A percentile compares a stretch with the other conserved stretches of the same genome.
phyloP scores from a whole-genome alignment of 73 alveolate genomes.

The Paramecium bursaria region DNA sequence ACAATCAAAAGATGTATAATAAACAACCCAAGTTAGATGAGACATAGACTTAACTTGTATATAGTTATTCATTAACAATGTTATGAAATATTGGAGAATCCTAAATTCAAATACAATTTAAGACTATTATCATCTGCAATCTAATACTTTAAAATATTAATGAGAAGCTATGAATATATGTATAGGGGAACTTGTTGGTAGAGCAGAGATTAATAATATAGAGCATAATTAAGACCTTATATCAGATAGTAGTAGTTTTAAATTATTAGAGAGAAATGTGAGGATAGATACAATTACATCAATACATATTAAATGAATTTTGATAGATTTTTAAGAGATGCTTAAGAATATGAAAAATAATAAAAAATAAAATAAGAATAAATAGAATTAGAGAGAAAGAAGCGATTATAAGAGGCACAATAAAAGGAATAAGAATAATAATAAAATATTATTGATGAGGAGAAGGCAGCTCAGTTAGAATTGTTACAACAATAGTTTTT shows the following conservation, averaged over 20 bases:
- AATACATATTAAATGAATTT: constrained; percentile 30
- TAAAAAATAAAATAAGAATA: neutral
- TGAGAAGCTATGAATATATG: constrained; percentile 56
- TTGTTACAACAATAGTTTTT: neutral
- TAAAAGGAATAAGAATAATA: neutral
- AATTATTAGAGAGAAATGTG: constrained; percentile 34
- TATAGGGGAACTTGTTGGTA: constrained; percentile 25
- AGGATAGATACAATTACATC: constrained; percentile 29
- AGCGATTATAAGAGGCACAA: neutral
- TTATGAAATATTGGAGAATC: constrained; percentile 41
- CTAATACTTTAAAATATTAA: constrained; percentile 1
- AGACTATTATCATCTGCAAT: constrained; percentile 2
- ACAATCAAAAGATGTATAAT: constrained; percentile 21
- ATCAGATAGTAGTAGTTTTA: constrained; percentile 24
- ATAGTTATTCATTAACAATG: constrained; percentile 32
- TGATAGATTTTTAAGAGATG: constrained; percentile 44
- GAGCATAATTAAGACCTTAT: constrained; percentile 7
- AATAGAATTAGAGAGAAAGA: constrained; percentile 1
- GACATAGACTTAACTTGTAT: constrained; percentile 53
- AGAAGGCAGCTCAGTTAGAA: neutral
- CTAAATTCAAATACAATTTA: neutral
- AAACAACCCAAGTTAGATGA: constrained; percentile 30
- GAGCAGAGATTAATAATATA: constrained; percentile 24
- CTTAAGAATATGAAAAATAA: constrained; percentile 6
- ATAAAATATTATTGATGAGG: constrained; percentile 19